Evolutionary conservation across 208 protist species (phyloP).

Genomic region (Trypanosoma theileri): DNA sequence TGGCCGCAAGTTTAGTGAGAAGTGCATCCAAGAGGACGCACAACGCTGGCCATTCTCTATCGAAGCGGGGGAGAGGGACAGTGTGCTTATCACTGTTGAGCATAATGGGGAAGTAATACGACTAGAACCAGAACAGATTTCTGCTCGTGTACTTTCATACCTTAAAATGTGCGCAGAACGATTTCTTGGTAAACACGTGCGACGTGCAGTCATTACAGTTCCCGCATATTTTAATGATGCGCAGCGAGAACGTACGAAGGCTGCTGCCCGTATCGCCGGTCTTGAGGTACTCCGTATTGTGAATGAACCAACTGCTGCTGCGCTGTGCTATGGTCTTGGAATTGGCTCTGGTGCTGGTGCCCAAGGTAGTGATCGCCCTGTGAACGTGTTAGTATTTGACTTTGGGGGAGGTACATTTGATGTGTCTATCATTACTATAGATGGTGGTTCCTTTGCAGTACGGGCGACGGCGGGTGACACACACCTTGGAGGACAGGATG

Average conservation of each 20-base stretch:
- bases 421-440: slow-evolving; percentile 97
- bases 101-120: slow-evolving; percentile 80
- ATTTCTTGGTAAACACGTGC: slow-evolving; percentile 93
- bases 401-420: slow-evolving; percentile 97
- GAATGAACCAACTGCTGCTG: slow-evolving; percentile 97
- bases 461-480: slow-evolving; percentile 98
- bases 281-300: slow-evolving; percentile 97
- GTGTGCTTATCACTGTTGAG: slow-evolving; percentile 50
- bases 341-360: slow-evolving; percentile 48
- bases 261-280: slow-evolving; percentile 95
- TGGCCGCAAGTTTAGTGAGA: slow-evolving; percentile 84
- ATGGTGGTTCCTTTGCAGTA: slow-evolving; percentile 98
- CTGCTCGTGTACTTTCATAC: slow-evolving; percentile 95
- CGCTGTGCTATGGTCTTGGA: slow-evolving; percentile 97
- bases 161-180: slow-evolving; percentile 92
- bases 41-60: slow-evolving; percentile 96
- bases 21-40: slow-evolving; percentile 87
- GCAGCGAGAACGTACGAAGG: slow-evolving; percentile 97
- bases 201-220: slow-evolving; percentile 96
- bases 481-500: slow-evolving; percentile 96
- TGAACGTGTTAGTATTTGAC: slow-evolving; percentile 95
- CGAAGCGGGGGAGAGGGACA: slow-evolving; percentile 41
- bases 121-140: slow-evolving; percentile 97
- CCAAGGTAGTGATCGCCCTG: slow-evolving; percentile 22
- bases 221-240: slow-evolving; percentile 98